Evolutionary conservation across 495 filamentous ascomycete genomes (phyloP), one percentile per base, ranked within the genome.

Genomic region (Physcia stellaris): DNA sequence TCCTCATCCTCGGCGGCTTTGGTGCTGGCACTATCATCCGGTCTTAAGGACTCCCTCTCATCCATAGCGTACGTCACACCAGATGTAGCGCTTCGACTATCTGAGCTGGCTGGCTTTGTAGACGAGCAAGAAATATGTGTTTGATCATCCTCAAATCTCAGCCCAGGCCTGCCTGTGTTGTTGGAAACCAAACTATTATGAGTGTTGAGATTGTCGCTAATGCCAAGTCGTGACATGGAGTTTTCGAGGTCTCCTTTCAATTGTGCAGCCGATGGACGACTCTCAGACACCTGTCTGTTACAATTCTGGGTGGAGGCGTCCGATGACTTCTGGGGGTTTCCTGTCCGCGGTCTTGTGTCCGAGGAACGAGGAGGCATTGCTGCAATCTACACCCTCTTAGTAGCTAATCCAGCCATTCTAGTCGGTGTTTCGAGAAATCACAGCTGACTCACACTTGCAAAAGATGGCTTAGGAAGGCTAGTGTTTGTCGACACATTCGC

Each of bases 11-110:
- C 86, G 9, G 76, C 74, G 22, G 85, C 86, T 58, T 87, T 85
- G 15, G 88, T 76, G 51, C 86, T 94, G 13, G 87, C 87, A 54
- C 87, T 94, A 46, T 95, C 87, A 61, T 94, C 87, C 3, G 86
- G 87, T 2, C 85, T 79, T 21, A 94, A 64, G 9, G 87, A 94
- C 48, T 94, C 86, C 52, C 94, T 95, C 57, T 95, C 87, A 52
- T 95, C 87, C 56, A 94, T 63, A 12, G 82, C 86, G 59, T 90
- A 93, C 2, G 86, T 93, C 2, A 81, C 88, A 13, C 80, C 84
- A 15, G 87, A 95, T 10, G 82, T 80, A 49, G 87, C 80, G 56
- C 86, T 94, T 58, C 93, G 94, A 20, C 81, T 84, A 52, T 93
- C 86, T 13, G 92, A 65, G 50, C 85, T 94, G 31, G 83, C 78